phyloP scores from a whole-genome alignment of 1,139 yeast genomes.

The Candida sp. region DNA sequence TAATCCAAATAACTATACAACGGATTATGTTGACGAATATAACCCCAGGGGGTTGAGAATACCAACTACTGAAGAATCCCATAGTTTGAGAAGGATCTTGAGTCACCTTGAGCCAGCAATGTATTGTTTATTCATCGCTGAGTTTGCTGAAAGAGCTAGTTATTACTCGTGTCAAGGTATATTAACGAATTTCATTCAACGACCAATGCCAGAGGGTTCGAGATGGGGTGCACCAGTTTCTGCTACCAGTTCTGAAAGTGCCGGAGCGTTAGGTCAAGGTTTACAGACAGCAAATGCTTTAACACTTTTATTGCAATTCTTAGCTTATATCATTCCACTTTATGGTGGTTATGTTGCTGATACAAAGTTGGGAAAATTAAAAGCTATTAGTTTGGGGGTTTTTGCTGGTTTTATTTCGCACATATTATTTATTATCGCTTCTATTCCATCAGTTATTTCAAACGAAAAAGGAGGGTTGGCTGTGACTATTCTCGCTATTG shows the following conservation, averaged over 20 bases:
- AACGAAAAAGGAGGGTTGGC: conserved; percentile 28
- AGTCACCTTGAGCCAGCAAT: conserved; percentile 19
- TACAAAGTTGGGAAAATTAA: conserved; percentile 37
- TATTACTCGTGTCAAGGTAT: conserved; percentile 42
- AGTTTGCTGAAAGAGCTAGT: conserved; percentile 46
- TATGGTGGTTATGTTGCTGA: conserved; percentile 44
- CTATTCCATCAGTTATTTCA: conserved; percentile 34
- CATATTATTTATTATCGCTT: conserved; percentile 36
- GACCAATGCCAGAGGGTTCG: conserved; percentile 50
- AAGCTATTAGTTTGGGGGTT: conserved; percentile 40
- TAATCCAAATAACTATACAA: conserved; percentile 21
- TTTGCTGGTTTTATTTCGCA: conserved; percentile 37
- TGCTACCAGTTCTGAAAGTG: conserved; percentile 39
- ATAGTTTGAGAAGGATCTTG: conserved; percentile 37
- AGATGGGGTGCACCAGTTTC: conserved; percentile 38
- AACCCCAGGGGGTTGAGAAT: conserved; percentile 31
- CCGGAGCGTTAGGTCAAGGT: conserved; percentile 43
- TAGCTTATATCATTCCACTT: conserved; percentile 42
- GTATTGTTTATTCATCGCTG: conserved; percentile 29
- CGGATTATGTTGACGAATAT: conserved; percentile 23
- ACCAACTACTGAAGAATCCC: conserved; percentile 42
- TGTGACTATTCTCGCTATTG: conserved; percentile 33
- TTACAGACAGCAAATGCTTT: conserved; percentile 37
- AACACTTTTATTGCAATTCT: conserved; percentile 34
- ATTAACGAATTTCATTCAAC: conserved; percentile 40